phyloP scores from a whole-genome alignment of 2,329 filamentous ascomycete genomes.

The Grosmannia penicillata region DNA sequence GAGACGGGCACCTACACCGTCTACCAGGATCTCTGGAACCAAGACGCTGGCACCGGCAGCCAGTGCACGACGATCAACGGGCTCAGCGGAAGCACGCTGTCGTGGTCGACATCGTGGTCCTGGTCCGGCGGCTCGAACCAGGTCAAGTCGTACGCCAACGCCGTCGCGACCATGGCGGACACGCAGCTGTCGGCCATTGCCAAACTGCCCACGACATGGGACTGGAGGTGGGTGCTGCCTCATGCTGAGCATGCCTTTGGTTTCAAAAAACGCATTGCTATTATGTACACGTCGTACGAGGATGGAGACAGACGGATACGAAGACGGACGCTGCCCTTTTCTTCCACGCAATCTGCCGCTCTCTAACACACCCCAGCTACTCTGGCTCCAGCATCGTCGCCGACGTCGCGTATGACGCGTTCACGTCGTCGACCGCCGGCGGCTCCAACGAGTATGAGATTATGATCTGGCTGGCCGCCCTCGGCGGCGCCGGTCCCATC shows the following conservation, averaged over 20 bases:
- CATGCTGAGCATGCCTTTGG: no score
- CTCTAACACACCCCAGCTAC: conserved; percentile 17
- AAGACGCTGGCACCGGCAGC: conserved; percentile 19
- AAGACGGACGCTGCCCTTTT: no score
- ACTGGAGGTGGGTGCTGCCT: conserved; percentile 21
- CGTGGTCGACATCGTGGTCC: conserved; percentile 28
- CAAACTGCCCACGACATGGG: conserved; percentile 22
- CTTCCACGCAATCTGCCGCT: no score
- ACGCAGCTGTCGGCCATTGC: conserved; percentile 20
- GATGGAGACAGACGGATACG: neutral
- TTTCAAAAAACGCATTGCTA: no score
- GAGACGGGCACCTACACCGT: conserved; percentile 25
- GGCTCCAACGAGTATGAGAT: conserved; percentile 39
- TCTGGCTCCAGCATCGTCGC: conserved; percentile 24
- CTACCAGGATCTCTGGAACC: conserved; percentile 39
- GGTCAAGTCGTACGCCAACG: conserved; percentile 33
- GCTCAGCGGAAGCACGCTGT: conserved; percentile 18
- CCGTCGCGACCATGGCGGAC: conserved; percentile 18
- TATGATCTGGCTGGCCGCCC: conserved; percentile 48
- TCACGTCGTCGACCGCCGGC: conserved; percentile 33
- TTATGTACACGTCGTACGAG: no score
- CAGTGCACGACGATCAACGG: conserved; percentile 27
- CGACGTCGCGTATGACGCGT: conserved; percentile 47
- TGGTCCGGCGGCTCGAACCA: conserved; percentile 24
- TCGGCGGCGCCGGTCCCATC: conserved; percentile 46